These are phyloP conservation scores for Cladosporium halotolerans DNA, from an alignment of 2,329 filamentous ascomycete genomes.

Conservation along the genomic window DNA sequence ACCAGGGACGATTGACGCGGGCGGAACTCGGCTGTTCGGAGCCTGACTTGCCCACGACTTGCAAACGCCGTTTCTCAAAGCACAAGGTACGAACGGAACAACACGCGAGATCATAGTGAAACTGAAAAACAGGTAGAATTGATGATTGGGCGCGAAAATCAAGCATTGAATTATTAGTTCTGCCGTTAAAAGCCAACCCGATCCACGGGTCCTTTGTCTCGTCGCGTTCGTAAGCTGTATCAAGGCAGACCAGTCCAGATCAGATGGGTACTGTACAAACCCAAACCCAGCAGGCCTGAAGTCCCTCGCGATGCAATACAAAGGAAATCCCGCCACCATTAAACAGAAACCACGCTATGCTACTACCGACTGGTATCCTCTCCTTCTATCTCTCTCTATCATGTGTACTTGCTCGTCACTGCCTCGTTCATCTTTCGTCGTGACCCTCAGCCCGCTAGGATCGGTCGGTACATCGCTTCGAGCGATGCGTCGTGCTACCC, in stretches of 20 bases:
- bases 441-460: neutral
- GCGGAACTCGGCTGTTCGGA: too few species aligned
- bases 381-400: too few species aligned
- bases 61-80: too few species aligned
- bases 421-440: neutral
- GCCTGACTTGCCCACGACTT: too few species aligned
- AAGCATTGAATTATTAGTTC: too few species aligned
- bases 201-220: neutral
- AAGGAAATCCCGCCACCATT: neutral
- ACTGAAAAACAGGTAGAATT: too few species aligned
- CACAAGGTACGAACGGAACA: too few species aligned
- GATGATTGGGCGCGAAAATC: too few species aligned
- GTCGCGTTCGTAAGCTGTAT: neutral
- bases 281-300: neutral
- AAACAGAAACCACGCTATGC: slow-evolving; percentile 1
- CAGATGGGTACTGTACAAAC: slow-evolving; percentile 7
- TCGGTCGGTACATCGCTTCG: too few species aligned
- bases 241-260: neutral
- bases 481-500: neutral
- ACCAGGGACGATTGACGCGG: too few species aligned
- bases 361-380: neutral
- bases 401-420: neutral
- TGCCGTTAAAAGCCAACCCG: neutral
- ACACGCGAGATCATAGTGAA: too few species aligned
- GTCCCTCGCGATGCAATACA: slow-evolving; percentile 1